Evolutionary conservation across 1,139 yeast genomes (phyloP).

Genomic region (Hyphopichia buzzinii): DNA sequence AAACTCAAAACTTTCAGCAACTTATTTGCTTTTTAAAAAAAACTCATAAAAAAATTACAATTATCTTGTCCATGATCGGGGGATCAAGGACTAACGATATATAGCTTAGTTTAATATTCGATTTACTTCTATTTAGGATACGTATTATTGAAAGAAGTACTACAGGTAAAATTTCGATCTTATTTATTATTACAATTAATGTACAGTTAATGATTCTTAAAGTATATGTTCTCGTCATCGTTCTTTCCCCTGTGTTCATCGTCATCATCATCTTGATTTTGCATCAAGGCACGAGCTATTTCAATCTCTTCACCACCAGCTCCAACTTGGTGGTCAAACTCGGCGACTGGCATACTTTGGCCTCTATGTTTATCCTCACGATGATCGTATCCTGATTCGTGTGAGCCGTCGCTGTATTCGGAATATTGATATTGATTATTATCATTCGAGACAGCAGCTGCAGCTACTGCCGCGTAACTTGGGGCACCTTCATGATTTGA

Average conservation of each 20-base stretch:
- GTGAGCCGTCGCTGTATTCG: constrained; percentile 20
- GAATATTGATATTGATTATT: constrained; percentile 19
- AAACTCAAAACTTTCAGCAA: too few relatives aligned
- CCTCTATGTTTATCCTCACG: constrained; percentile 14
- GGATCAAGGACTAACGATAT: not conserved
- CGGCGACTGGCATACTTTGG: constrained; percentile 37
- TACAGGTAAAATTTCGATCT: not conserved
- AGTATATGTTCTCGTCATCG: constrained; percentile 25
- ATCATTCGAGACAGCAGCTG: constrained; percentile 31
- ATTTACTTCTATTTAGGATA: constrained; percentile 1
- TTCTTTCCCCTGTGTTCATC: constrained; percentile 5
- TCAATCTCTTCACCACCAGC: constrained; percentile 58
- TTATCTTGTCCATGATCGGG: constrained; percentile 1
- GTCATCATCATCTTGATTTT: constrained; percentile 39
- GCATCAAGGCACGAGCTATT: constrained; percentile 64
- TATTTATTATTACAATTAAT: not conserved
- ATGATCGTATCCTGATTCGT: constrained; percentile 7
- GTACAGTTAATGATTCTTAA: constrained; percentile 15
- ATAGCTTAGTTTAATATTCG: not conserved
- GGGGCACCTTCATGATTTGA: constrained; percentile 12
- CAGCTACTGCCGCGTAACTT: constrained; percentile 44
- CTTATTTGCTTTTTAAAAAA: constrained; percentile 4
- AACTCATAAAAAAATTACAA: constrained; percentile 1
- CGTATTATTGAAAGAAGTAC: not conserved
- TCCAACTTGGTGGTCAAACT: constrained; percentile 52